phyloP scores from a whole-genome alignment of 495 filamentous ascomycete species.

The Neurospora sp. region DNA sequence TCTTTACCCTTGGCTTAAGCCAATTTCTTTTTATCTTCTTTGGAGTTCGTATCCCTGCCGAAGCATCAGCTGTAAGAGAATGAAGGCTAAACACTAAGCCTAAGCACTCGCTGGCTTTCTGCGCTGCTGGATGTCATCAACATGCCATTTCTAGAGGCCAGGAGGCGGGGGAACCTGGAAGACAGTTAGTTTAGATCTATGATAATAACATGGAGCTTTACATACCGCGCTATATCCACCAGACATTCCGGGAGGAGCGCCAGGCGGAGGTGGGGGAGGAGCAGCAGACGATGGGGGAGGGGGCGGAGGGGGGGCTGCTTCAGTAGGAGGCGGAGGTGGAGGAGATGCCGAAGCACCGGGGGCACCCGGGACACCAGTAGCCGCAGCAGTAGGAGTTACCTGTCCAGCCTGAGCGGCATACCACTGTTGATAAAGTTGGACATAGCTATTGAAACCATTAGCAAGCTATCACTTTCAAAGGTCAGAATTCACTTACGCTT shows the following conservation, averaged over 20 bases:
- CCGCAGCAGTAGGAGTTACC: conserved; percentile 25
- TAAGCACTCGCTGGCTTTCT: not conserved
- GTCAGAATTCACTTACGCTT: conserved; percentile 30
- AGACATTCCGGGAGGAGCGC: conserved; percentile 40
- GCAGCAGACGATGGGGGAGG: conserved; percentile 38
- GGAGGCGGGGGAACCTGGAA: conserved; percentile 44
- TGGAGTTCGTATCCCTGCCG: not conserved
- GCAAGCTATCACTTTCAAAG: not conserved
- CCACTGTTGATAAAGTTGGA: conserved; percentile 60
- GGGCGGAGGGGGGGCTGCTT: conserved; percentile 57
- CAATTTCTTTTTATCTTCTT: not conserved
- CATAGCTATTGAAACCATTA: conserved; percentile 40
- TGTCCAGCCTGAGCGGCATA: conserved; percentile 44
- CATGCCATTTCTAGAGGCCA: conserved; percentile 29
- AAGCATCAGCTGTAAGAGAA: not conserved
- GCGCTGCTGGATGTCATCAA: not conserved
- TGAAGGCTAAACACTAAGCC: not conserved
- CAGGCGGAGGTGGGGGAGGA: conserved; percentile 56
- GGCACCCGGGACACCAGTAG: conserved; percentile 9
- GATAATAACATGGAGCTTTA: not conserved
- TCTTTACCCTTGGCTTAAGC: not conserved
- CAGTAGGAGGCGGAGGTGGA: conserved; percentile 50
- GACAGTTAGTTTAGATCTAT: conserved; percentile 8
- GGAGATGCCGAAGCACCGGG: conserved; percentile 40
- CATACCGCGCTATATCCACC: conserved; percentile 61